phyloP scores from a whole-genome alignment of 768 basidiomycete genomes.

The Panaeolus papilionaceus region DNA sequence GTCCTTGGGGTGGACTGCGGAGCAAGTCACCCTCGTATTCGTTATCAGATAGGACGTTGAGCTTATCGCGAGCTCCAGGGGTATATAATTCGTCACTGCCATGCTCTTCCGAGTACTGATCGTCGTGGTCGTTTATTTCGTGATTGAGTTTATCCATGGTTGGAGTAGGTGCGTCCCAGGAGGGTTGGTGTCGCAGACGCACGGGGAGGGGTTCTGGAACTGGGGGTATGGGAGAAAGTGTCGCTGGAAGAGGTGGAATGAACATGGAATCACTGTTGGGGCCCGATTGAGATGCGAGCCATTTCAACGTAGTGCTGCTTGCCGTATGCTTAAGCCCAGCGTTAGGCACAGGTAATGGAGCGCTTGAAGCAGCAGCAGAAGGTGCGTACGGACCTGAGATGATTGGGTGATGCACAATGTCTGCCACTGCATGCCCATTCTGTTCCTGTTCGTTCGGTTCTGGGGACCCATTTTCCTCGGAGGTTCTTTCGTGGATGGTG shows the following conservation, averaged over 20 bases:
- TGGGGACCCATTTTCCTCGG: conserved; percentile 26
- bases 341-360: conserved; percentile 30
- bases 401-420: conserved; percentile 10
- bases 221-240: conserved; percentile 18
- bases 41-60: conserved; percentile 25
- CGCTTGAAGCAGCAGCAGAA: conserved; percentile 20
- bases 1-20: conserved; percentile 28
- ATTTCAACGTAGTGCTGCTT: conserved; percentile 22
- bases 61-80: conserved; percentile 21
- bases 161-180: conserved; percentile 26
- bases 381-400: conserved; percentile 11
- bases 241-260: conserved; percentile 27
- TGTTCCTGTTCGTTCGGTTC: conserved; percentile 15
- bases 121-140: conserved; percentile 17
- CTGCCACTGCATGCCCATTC: conserved; percentile 20
- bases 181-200: conserved; percentile 26
- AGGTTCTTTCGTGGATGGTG: conserved; percentile 38
- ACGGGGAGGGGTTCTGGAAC: conserved; percentile 26
- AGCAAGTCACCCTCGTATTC: conserved; percentile 30
- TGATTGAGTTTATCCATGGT: conserved; percentile 21
- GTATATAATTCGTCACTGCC: conserved; percentile 27
- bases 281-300: conserved; percentile 26
- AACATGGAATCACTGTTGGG: conserved; percentile 28
- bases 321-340: conserved; percentile 24
- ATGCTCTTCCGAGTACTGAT: conserved; percentile 20